Evolutionary conservation across 345 rosid species (phyloP), one percentile per base, ranked within the genome.

Genomic region (Gynandropsis gynandra): DNA sequence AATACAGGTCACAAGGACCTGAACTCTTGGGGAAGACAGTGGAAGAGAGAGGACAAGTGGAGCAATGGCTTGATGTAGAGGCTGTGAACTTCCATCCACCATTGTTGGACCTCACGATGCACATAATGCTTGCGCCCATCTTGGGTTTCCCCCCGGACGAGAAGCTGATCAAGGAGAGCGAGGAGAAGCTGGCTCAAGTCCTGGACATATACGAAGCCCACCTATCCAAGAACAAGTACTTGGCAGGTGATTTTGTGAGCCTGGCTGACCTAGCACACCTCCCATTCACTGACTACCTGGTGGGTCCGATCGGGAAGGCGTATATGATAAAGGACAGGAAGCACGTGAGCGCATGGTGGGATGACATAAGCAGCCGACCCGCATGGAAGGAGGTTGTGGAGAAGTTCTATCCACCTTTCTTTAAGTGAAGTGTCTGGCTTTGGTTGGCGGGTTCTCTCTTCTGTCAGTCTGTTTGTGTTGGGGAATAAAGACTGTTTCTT

Each of bases 21-120:
- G 72, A 61, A 4, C 52, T 67, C 10, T 57, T 67, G 9, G 72
- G 67, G 42, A 61, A 61, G 61, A 61, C 58, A 9, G 11, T 67
- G 0, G 72, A 67, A 55, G 63, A 67, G 16, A 67, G 67, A 44
- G 95, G 77, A 4, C 62, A 65, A 3, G 85, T 85, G 7, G 95
- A 76, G 20, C 82, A 76, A 44, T 85, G 89, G 89, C 70, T 85
- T 0, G 81, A 85, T 4, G 80, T 78, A 8, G 89, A 82, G 41
- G 82, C 82, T 12, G 71, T 71, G 1, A 70, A 54, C 44, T 80
- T 27, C 62, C 73, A 85, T 35, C 89, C 83, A n/a, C 76, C 66
- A 9, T 38, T 79, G 18, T 51, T 59, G 42, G 49, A 58, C 20
- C 4, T 80, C 8, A 63, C 81, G 0, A 4, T 80, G 2, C 74